Conservation (phyloP, 2,329 filamentous ascomycete species). For the Amphichorda felina region DNA sequence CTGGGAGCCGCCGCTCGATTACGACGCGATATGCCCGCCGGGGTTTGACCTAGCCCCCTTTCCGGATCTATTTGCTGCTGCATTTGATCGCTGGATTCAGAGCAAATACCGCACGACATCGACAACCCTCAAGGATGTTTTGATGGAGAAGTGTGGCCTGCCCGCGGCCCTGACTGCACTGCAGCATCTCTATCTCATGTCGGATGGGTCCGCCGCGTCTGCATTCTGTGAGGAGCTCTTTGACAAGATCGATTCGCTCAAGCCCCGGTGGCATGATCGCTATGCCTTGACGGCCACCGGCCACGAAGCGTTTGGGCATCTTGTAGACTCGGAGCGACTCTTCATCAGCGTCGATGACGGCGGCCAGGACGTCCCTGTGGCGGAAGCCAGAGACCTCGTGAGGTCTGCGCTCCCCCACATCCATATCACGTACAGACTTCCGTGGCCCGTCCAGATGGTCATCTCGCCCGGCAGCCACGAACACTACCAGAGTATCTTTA, state of each 20-base stretch:
- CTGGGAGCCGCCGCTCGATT: slow-evolving; percentile 38
- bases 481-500: slow-evolving; percentile 62
- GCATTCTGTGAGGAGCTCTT: slow-evolving; percentile 60
- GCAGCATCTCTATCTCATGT: slow-evolving; percentile 63
- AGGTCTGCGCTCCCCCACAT: slow-evolving; percentile 44
- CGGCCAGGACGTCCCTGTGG: slow-evolving; percentile 26
- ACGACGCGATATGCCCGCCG: slow-evolving; percentile 40
- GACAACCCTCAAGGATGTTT: slow-evolving; percentile 47
- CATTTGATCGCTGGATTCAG: slow-evolving; percentile 67
- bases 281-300: slow-evolving; percentile 71
- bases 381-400: slow-evolving; percentile 44
- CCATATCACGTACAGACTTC: slow-evolving; percentile 55
- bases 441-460: slow-evolving; percentile 60
- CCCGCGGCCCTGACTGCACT: slow-evolving; percentile 53
- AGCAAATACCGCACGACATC: slow-evolving; percentile 63
- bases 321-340: slow-evolving; percentile 49
- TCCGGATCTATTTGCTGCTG: slow-evolving; percentile 57
- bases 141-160: slow-evolving; percentile 61
- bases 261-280: slow-evolving; percentile 61
- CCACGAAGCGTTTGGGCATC: slow-evolving; percentile 54
- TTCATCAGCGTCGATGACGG: slow-evolving; percentile 39
- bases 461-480: slow-evolving; percentile 52
- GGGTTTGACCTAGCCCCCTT: slow-evolving; percentile 50
- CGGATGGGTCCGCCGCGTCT: slow-evolving; percentile 57
- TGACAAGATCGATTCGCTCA: slow-evolving; percentile 54